A percentile compares a stretch with the other conserved stretches of the same genome.
phyloP scores from a whole-genome alignment of 2,329 filamentous ascomycete genomes.

The Beauveria sp. region DNA sequence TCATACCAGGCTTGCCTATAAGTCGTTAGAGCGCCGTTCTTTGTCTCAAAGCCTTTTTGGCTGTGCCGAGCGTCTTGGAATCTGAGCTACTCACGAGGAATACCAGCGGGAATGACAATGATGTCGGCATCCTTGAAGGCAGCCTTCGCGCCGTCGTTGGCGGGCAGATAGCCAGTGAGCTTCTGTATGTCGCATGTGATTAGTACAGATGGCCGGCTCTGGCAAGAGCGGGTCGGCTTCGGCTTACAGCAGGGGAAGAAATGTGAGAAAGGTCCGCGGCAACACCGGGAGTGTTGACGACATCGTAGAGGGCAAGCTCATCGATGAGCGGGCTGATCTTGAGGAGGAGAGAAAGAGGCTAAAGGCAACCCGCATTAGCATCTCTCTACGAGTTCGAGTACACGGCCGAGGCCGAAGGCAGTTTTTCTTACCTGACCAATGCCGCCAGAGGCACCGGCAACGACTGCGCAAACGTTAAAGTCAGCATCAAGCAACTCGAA shows the following conservation, averaged over 20 bases:
- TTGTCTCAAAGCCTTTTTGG: background rate
- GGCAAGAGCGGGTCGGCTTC: conserved; percentile 20
- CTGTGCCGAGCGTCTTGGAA: background rate
- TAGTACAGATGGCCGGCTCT: background rate
- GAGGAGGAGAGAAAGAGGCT: conserved; percentile 94
- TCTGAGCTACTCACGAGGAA: conserved; percentile 66
- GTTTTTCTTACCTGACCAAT: conserved; percentile 74
- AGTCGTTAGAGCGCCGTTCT: background rate
- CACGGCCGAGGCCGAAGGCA: background rate
- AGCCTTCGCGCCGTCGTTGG: conserved; percentile 74
- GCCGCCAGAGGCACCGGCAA: conserved; percentile 94
- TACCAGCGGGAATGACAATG: conserved; percentile 93
- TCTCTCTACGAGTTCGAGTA: background rate
- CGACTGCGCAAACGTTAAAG: conserved; percentile 40
- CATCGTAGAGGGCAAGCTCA: conserved; percentile 96
- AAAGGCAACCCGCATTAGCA: conserved; percentile 16
- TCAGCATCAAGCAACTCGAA: conserved; percentile 4
- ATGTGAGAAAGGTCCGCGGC: conserved; percentile 96
- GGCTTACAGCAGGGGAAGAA: conserved; percentile 69
- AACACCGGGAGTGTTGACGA: conserved; percentile 96
- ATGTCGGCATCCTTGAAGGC: conserved; percentile 92
- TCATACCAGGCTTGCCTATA: conserved; percentile 97
- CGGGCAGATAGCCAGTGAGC: conserved; percentile 80
- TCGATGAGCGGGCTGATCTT: conserved; percentile 84
- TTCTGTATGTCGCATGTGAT: conserved; percentile 43